Base-by-base conservation (phyloP, 257 asterid species). In the Nicotiana noctiflora region DNA sequence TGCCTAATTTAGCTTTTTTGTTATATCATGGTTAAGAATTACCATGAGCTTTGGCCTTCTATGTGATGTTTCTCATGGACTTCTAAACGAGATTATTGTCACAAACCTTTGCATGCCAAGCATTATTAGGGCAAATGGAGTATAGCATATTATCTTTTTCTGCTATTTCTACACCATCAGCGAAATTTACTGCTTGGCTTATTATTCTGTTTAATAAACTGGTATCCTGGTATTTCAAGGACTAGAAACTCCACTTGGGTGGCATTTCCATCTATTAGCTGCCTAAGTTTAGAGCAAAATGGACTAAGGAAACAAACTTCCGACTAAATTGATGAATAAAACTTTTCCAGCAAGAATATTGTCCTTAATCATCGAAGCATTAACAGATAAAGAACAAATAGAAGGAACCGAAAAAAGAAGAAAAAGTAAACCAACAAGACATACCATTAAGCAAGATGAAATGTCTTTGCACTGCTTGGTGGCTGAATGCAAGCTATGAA, bases 391-490 rank as follows among this genome's bases (percentile, higher is more conserved):
- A 78, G 29, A 18, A 21, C 17, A 15, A 34, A 52, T 15, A 57
- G 60, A 32, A 32, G 11, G 21, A 60, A 75, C 52, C 52, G 10
- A 59, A 53, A 1, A 77, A 40, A 77, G 11, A 0, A 0, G 40
- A 19, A 0, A 31, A 65, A 56, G 57, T 75, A 19, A 40, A n/a
- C 23, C 32, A 29, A 34, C 55, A n/a, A 61, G 34, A 40, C 84
- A 25, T 88, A 93, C 96, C 87, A 60, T 80, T 65, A 93, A 51
- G 27, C 81, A 86, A 15, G 93, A 81, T 3, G 93, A 85, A 82
- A 89, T 66, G 76, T 88, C 90, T 76, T 84, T 93, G 89, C 90
- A 85, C 62, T 88, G 89, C 79, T 84, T 83, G 84, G 84, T 79
- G 57, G 82, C 75, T 0, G 82, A 81, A 67, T 85, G 82, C 81